Percentiles rank a stretch among this genome's conserved stretches.
Evolutionary conservation across 2,329 filamentous ascomycete genomes (phyloP).

Genomic region (Arthrobotrys musiformis): DNA sequence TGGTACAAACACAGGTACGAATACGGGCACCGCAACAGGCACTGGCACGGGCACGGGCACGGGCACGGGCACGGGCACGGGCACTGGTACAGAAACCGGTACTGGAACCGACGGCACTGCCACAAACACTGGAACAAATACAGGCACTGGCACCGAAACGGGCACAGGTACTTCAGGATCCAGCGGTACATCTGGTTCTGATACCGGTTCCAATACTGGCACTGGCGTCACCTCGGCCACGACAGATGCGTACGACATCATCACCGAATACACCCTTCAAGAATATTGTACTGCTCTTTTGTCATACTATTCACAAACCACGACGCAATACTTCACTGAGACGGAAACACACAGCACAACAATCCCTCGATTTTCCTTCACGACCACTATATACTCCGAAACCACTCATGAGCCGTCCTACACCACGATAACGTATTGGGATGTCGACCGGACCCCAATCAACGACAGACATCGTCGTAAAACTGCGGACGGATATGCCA

Average conservation of each 20-base stretch:
- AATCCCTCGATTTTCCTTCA: not conserved
- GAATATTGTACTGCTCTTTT: slow-evolving; percentile 9
- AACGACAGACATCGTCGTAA: not conserved
- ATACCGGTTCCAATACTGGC: not conserved
- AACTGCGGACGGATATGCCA: not conserved
- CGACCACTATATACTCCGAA: not conserved
- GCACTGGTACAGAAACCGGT: not conserved
- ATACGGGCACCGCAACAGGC: not conserved
- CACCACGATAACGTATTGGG: not conserved
- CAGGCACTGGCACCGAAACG: not conserved
- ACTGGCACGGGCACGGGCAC: not conserved
- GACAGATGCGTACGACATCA: slow-evolving; percentile 20
- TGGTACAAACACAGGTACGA: not conserved
- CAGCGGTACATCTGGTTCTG: not conserved
- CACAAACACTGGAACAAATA: not conserved
- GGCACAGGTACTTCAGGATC: not conserved
- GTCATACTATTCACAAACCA: not conserved
- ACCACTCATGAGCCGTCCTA: not conserved
- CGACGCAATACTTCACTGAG: not conserved
- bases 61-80: not conserved
- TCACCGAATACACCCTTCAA: not conserved
- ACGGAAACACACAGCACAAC: not conserved
- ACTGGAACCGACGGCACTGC: not conserved
- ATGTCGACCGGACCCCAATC: not conserved
- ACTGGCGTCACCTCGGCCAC: not conserved